A percentile compares a stretch with the other conserved stretches of the same genome.
Conservation (phyloP, 768 basidiomycete species). For the Strobilomyces dryophilus region DNA sequence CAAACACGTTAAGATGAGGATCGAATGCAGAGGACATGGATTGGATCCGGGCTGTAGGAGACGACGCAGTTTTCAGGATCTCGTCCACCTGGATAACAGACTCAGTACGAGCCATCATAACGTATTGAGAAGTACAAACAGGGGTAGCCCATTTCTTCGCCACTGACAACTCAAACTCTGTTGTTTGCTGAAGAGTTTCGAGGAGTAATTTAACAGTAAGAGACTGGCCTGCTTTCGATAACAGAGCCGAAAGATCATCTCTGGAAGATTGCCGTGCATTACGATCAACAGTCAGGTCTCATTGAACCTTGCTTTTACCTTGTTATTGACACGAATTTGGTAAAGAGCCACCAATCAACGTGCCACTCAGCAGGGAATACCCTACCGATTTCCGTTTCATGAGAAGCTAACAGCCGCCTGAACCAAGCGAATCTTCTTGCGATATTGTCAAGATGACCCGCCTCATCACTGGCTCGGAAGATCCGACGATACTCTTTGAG, state of each 20-base stretch:
- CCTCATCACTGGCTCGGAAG: conserved; percentile 90
- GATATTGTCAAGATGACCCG: conserved; percentile 94
- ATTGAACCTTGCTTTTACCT: conserved; percentile 43
- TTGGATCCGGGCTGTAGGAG: conserved; percentile 49
- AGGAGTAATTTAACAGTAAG: conserved; percentile 76
- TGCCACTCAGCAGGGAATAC: conserved; percentile 87
- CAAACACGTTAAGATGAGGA: conserved; percentile 86
- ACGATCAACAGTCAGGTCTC: neutral
- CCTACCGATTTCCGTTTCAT: conserved; percentile 82
- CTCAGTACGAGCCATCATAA: neutral
- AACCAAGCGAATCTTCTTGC: conserved; percentile 96
- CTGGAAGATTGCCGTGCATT: conserved; percentile 34
- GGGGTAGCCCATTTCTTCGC: conserved; percentile 77
- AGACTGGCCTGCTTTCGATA: conserved; percentile 72
- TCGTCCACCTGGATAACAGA: conserved; percentile 49
- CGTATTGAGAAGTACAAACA: conserved; percentile 37
- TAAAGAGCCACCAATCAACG: conserved; percentile 74
- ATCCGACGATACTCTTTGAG: conserved; percentile 95
- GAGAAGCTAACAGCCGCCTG: conserved; percentile 72
- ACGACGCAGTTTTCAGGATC: conserved; percentile 53
- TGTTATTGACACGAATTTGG: conserved; percentile 89
- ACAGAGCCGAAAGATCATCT: conserved; percentile 76
- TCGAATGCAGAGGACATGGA: conserved; percentile 90
- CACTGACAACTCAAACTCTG: conserved; percentile 85
- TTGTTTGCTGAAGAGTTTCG: conserved; percentile 80